A percentile compares a stretch with the other conserved stretches of the same genome.
These are phyloP conservation scores for Filobasidium uniguttulatum DNA, from an alignment of 1,284 basidiomycete species.

Conservation along the genomic window DNA sequence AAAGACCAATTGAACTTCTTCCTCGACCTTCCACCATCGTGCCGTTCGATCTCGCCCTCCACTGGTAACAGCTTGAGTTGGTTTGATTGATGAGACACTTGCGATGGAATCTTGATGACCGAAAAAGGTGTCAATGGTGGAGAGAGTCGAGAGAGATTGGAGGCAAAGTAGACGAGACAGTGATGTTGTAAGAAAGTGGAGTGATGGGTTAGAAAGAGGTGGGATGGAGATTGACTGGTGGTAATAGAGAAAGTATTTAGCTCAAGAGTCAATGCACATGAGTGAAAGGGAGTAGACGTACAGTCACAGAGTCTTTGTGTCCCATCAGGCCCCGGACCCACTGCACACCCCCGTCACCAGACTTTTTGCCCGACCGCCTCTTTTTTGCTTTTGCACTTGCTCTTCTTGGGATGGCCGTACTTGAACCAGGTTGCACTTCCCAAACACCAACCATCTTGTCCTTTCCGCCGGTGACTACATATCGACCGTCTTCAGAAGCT, in stretches of 20 bases:
- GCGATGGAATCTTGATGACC: conserved; percentile 88
- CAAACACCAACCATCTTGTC: conserved; percentile 71
- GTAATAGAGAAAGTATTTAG: conserved; percentile 8
- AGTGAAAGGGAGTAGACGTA: conserved; percentile 37
- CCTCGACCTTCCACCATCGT: conserved; percentile 91
- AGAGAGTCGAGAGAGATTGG: conserved; percentile 71
- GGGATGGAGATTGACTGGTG: conserved; percentile 62
- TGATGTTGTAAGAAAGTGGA: conserved; percentile 75
- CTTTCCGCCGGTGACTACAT: conserved; percentile 72
- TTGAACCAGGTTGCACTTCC: conserved; percentile 43
- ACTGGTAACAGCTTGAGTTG: conserved; percentile 71
- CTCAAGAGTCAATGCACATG: neutral
- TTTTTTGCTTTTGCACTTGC: neutral
- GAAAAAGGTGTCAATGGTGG: conserved; percentile 91
- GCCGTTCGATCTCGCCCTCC: conserved; percentile 84
- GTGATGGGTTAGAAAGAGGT: conserved; percentile 48
- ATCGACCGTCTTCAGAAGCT: conserved; percentile 68
- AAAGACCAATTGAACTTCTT: conserved; percentile 92
- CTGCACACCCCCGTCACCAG: conserved; percentile 39
- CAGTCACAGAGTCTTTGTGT: conserved; percentile 74
- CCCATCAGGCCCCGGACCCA: conserved; percentile 70
- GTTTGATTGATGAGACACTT: conserved; percentile 61
- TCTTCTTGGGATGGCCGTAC: neutral
- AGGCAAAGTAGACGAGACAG: conserved; percentile 86
- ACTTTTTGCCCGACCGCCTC: conserved; percentile 16